Evolutionary conservation across 208 protist genomes (phyloP), one percentile per base, ranked within the genome.

Genomic region (Leishmania major): DNA sequence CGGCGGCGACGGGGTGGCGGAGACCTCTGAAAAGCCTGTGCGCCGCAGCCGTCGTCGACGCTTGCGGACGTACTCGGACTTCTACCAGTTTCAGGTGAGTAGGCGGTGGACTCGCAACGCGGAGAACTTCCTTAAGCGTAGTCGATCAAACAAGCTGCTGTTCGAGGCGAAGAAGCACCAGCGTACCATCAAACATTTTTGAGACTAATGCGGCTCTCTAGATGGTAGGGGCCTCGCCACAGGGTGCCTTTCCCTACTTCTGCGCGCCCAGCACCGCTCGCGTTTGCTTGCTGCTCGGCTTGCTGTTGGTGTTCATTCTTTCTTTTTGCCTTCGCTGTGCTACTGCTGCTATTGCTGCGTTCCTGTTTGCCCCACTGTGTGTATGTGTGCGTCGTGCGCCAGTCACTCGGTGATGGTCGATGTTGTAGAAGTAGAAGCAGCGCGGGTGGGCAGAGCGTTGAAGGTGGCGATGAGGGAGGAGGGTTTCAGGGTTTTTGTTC

Each of bases 1-100:
- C 77, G 87, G 92, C 31, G 93, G 88, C 8, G 90, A 94, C 49
- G 89, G 86, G 45, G 87, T 89, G 62, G 81, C 84, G n/a, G 84
- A 92, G 19, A 80, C 69, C 8, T 84, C 85, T 1, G 92, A 96
- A 74, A 89, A 88, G 78, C 94, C 94, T 28, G 90, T 94, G 87
- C 92, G 92, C 37, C 87, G 88, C 66, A 86, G 75, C 31, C 84
- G 84, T 66, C 88, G 84, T 10, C 79, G 67, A 17, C 89, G 85
- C 55, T 87, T 83, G n/a, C 79, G 79, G 55, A 91, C 91, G 62
- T 93, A 87, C 75, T 91, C 90, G 0, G 93, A 96, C 71, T 97
- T 97, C 70, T 97, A 97, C 73, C 93, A 97, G 80, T 97, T 95
- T 79, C 95, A 97, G 88, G 93, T 97, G 67, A 96, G 91, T 78